phyloP scores from a whole-genome alignment of 108 stramenopile genomes.

The Craspedostauros australis region DNA sequence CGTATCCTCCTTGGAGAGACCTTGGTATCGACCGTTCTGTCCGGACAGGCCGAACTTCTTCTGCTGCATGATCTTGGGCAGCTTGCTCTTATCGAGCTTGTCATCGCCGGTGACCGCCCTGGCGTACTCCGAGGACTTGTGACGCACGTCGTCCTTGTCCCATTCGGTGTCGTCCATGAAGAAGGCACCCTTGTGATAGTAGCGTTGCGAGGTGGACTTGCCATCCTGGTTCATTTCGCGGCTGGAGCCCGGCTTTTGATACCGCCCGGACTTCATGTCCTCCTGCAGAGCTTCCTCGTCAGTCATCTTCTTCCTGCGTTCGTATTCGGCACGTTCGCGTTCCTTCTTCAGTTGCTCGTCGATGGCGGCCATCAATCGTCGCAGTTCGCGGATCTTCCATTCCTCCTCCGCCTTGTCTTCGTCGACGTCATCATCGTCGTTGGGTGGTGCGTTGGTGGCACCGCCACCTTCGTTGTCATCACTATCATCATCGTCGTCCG shows the following conservation, averaged over 20 bases:
- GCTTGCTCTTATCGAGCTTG: constrained; percentile 72
- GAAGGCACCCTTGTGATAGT: constrained; percentile 96
- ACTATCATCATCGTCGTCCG: constrained; percentile 20
- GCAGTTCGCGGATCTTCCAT: constrained; percentile 79
- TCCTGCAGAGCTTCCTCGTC: constrained; percentile 85
- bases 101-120: constrained; percentile 84
- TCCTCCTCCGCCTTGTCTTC: constrained; percentile 41
- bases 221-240: constrained; percentile 8
- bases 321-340: constrained; percentile 53
- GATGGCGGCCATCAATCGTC: constrained; percentile 45
- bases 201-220: constrained; percentile 53
- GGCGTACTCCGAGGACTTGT: constrained; percentile 73
- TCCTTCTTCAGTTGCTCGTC: constrained; percentile 43
- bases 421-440: constrained; percentile 37
- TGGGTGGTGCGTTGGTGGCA: constrained; percentile 24
- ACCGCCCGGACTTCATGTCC: constrained; percentile 56
- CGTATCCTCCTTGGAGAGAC: constrained; percentile 91
- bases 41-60: constrained; percentile 92
- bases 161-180: constrained; percentile 95
- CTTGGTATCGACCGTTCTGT: constrained; percentile 88
- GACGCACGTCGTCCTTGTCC: constrained; percentile 82
- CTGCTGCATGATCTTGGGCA: constrained; percentile 92
- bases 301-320: constrained; percentile 77
- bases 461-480: constrained; percentile 40
- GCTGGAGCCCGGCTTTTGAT: constrained; percentile 47